phyloP scores from a whole-genome alignment of 441 rosid genomes.

The Jatropha multifida region DNA sequence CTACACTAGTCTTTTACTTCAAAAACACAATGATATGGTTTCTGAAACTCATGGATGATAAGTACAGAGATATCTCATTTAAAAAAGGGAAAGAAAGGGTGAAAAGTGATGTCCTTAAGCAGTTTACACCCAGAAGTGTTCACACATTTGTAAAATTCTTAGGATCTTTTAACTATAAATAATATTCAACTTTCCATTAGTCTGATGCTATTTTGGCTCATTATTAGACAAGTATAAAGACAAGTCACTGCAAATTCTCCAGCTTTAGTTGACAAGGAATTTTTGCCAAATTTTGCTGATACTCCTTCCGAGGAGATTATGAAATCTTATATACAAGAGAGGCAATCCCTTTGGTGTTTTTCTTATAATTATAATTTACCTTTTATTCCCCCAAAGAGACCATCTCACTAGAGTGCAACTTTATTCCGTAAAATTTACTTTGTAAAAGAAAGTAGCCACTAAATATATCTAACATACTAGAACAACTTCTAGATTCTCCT shows the following conservation, averaged over 20 bases:
- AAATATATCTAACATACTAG: neutral
- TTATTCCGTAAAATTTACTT: neutral
- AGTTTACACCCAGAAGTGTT: neutral
- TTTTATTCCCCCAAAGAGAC: neutral
- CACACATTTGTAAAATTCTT: conserved; percentile 7
- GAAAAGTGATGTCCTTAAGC: neutral
- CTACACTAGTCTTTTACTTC: neutral
- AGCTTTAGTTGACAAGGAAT: neutral
- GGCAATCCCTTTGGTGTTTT: neutral
- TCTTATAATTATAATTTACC: neutral
- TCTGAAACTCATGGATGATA: neutral
- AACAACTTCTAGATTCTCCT: neutral
- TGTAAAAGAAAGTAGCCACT: neutral
- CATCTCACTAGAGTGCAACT: neutral
- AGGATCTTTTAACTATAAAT: neutral
- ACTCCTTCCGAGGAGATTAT: neutral
- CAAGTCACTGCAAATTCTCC: neutral
- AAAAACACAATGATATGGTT: neutral
- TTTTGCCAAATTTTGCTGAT: neutral
- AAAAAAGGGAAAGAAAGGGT: neutral
- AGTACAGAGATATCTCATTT: neutral
- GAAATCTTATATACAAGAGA: neutral
- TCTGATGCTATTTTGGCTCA: neutral
- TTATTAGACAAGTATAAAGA: neutral
- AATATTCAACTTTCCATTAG: conserved; percentile 9